These are phyloP conservation scores for Mucor indicus DNA, from an alignment of 371 early-diverging fungal species.

Conservation along the genomic window DNA sequence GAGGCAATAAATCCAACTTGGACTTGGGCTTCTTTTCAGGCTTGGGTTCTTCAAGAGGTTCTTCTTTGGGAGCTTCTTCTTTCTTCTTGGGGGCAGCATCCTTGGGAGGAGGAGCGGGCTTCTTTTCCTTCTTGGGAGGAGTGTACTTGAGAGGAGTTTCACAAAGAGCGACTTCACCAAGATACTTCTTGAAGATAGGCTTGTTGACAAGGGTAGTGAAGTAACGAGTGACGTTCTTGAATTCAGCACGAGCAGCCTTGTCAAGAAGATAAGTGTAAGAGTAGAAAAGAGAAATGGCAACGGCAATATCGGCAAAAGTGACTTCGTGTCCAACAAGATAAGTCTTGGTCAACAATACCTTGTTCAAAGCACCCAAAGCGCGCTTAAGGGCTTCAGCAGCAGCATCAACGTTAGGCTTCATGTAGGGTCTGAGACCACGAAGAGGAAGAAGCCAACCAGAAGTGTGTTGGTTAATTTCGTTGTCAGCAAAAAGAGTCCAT, in stretches of 20 bases:
- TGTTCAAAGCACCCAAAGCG: slow-evolving; percentile 58
- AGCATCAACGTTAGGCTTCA: slow-evolving; percentile 57
- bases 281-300: slow-evolving; percentile 50
- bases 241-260: slow-evolving; percentile 70
- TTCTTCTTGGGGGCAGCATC: slow-evolving; percentile 67
- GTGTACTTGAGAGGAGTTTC: slow-evolving; percentile 33
- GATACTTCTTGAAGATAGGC: slow-evolving; percentile 72
- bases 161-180: slow-evolving; percentile 59
- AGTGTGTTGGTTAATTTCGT: slow-evolving; percentile 37
- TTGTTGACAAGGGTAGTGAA: slow-evolving; percentile 78
- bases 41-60: slow-evolving; percentile 51
- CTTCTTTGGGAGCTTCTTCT: slow-evolving; percentile 58
- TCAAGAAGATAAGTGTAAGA: slow-evolving; percentile 46
- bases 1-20: slow-evolving; percentile 85
- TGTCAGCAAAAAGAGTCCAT: slow-evolving; percentile 74
- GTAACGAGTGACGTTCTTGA: slow-evolving; percentile 85
- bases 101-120: slow-evolving; percentile 59
- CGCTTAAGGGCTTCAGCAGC: slow-evolving; percentile 53
- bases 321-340: slow-evolving; percentile 79
- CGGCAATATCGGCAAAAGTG: slow-evolving; percentile 73
- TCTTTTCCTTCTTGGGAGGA: slow-evolving; percentile 48
- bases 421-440: slow-evolving; percentile 50
- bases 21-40: slow-evolving; percentile 90
- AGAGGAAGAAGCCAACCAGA: slow-evolving; percentile 53
- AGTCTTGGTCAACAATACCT: slow-evolving; percentile 61